A percentile compares a stretch with the other conserved stretches of the same genome.
phyloP scores from a whole-genome alignment of 2,329 filamentous ascomycete genomes.

The Penicillium brasilianum region DNA sequence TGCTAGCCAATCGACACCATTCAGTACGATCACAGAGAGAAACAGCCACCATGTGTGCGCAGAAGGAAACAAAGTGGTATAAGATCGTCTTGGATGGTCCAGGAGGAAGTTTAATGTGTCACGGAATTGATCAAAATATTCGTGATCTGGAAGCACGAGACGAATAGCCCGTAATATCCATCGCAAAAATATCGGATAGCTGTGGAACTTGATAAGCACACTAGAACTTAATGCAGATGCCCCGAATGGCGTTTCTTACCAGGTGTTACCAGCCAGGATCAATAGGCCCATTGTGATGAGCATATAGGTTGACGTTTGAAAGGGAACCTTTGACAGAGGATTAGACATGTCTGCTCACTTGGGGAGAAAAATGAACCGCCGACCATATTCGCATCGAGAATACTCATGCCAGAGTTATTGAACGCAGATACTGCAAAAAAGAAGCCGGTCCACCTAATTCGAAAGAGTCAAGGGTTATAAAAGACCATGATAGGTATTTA shows the following conservation, averaged over 20 bases:
- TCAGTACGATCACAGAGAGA: conserved; percentile 57
- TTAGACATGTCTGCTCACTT: neutral
- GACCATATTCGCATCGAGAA: conserved; percentile 57
- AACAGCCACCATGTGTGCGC: conserved; percentile 63
- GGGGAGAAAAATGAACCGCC: conserved; percentile 35
- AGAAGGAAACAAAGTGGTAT: conserved; percentile 64
- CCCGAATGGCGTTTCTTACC: conserved; percentile 16
- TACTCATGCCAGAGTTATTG: conserved; percentile 57
- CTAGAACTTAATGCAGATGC: neutral
- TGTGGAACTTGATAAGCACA: neutral
- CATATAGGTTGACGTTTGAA: conserved; percentile 30
- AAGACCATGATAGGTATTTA: neutral
- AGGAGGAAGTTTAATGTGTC: conserved; percentile 60
- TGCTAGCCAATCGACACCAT: conserved; percentile 58
- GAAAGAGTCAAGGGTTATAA: neutral
- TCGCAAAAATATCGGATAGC: conserved; percentile 9
- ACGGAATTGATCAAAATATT: conserved; percentile 24
- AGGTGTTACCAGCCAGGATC: conserved; percentile 46
- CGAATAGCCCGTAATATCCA: conserved; percentile 7
- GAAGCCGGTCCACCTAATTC: conserved; percentile 46
- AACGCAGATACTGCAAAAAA: conserved; percentile 55
- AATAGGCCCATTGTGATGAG: conserved; percentile 40
- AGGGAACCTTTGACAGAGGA: conserved; percentile 21
- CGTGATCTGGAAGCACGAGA: neutral
- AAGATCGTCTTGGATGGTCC: conserved; percentile 65